Conservation (phyloP, 2,329 filamentous ascomycete species). For the Delphinella strobiligena region DNA sequence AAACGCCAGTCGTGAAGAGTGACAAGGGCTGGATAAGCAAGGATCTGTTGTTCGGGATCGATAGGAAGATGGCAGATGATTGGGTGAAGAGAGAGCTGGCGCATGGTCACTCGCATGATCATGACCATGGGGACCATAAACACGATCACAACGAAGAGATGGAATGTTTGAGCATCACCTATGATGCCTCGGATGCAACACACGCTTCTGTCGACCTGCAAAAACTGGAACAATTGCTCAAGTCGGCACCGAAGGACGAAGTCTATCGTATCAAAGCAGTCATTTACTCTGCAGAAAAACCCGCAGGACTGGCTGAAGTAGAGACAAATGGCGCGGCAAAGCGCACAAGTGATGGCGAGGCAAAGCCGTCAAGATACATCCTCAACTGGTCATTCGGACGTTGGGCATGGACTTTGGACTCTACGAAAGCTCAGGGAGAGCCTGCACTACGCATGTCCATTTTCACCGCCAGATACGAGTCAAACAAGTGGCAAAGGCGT, state of each 20-base stretch:
- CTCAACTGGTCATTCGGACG: conserved; percentile 97
- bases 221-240: conserved; percentile 55
- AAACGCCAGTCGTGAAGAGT: conserved; percentile 70
- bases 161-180: conserved; percentile 75
- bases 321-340: conserved; percentile 13
- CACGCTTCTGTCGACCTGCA: conserved; percentile 34
- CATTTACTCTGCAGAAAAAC: conserved; percentile 30
- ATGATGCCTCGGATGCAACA: conserved; percentile 22
- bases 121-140: conserved; percentile 27
- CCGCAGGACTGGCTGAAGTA: conserved; percentile 23
- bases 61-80: conserved; percentile 59
- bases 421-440: conserved; percentile 13
- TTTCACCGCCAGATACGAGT: conserved; percentile 61
- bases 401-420: conserved; percentile 72
- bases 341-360: conserved; percentile 26
- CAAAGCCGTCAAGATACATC: conserved; percentile 54
- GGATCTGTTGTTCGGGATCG: conserved; percentile 75
- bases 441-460: conserved; percentile 58
- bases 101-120: conserved; percentile 25
- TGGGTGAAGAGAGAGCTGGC: conserved; percentile 24
- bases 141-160: conserved; percentile 69
- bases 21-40: conserved; percentile 66
- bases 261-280: conserved; percentile 87
- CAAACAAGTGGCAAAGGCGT: conserved; percentile 64
- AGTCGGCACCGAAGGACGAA: conserved; percentile 75